Percentiles rank a stretch among this genome's conserved stretches.
These are phyloP conservation scores for Harringtonia lauricola DNA, from an alignment of 2,329 filamentous ascomycete species.

Conservation along the genomic window DNA sequence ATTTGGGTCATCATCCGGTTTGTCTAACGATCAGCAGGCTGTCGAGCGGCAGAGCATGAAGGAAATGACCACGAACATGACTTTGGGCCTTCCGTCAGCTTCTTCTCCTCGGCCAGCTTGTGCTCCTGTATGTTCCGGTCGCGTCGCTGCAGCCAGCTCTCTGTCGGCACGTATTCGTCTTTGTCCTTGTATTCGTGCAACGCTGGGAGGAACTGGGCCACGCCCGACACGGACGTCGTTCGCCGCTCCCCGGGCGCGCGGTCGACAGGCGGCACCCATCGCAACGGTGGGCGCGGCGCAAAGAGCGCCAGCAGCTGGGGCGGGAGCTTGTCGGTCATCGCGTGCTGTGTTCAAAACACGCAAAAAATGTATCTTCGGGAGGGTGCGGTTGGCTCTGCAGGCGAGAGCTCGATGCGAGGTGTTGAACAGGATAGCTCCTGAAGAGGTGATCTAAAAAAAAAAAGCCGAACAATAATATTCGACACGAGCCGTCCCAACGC, in stretches of 20 bases:
- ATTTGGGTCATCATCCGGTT: constrained; percentile 75
- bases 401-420: too few relatives aligned
- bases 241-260: constrained; percentile 71
- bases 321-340: constrained; percentile 94
- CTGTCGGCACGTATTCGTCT: constrained; percentile 67
- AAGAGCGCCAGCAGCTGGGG: constrained; percentile 89
- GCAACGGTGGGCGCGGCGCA: constrained; percentile 81
- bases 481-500: too few relatives aligned
- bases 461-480: too few relatives aligned
- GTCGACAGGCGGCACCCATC: constrained; percentile 78
- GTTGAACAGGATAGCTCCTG: too few relatives aligned
- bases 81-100: constrained; percentile 52
- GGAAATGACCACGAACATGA: constrained; percentile 42
- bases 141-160: constrained; percentile 84
- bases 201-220: constrained; percentile 65
- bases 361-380: neutral
- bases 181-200: constrained; percentile 69
- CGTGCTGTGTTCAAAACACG: neutral
- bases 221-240: constrained; percentile 60
- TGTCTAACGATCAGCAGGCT: constrained; percentile 39
- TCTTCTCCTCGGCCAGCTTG: constrained; percentile 52
- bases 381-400: too few relatives aligned
- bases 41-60: neutral
- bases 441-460: too few relatives aligned
- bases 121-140: constrained; percentile 79